Conservation (phyloP, 495 filamentous ascomycete species). For the Trichoderma gamsii region DNA sequence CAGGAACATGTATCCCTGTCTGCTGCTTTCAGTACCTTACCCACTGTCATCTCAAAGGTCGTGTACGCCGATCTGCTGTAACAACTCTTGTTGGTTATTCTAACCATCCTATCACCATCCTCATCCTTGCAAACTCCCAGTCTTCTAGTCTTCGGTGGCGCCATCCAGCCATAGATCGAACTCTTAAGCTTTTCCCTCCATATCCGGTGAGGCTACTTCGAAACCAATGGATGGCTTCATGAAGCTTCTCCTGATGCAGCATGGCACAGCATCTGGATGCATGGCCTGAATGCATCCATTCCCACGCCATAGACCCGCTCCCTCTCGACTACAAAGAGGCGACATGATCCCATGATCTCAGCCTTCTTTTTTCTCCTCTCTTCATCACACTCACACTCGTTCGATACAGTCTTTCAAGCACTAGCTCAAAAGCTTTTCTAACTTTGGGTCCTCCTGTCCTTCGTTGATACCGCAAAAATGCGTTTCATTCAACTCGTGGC, state of each 20-base stretch:
- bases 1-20: neutral
- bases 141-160: neutral
- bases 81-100: neutral
- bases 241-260: neutral
- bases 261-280: neutral
- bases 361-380: neutral
- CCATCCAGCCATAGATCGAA: neutral
- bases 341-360: neutral
- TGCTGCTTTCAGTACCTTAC: neutral
- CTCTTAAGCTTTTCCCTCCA: neutral
- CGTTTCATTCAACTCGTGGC: slow-evolving; percentile 32
- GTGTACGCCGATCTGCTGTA: neutral
- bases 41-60: neutral
- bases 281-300: neutral
- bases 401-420: neutral
- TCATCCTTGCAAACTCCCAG: neutral
- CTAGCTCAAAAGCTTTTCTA: slow-evolving; percentile 1
- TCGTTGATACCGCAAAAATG: slow-evolving; percentile 29
- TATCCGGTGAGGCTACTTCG: neutral
- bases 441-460: slow-evolving; percentile 19
- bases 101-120: neutral
- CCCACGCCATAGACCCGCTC: neutral
- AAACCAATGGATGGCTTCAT: neutral
- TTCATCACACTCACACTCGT: slow-evolving; percentile 2
- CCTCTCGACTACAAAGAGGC: slow-evolving; percentile 7